Evolutionary conservation across 768 basidiomycete species (phyloP).

Genomic region (Dacryopinax spathularia): DNA sequence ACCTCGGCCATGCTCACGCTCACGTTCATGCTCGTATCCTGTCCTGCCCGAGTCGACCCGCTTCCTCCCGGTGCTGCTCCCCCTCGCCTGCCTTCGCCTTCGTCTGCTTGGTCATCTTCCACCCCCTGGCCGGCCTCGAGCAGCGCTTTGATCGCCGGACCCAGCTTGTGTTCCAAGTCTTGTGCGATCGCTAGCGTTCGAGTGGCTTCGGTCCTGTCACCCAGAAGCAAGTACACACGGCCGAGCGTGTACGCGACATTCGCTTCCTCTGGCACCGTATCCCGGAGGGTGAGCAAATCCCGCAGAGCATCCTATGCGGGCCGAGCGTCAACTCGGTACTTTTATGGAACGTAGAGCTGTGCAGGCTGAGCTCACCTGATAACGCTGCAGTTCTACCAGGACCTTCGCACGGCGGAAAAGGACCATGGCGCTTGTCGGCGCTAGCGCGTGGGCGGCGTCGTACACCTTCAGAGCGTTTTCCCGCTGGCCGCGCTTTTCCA

Average conservation of each 20-base stretch:
- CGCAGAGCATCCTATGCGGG: constrained; percentile 57
- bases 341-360: background rate
- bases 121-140: constrained; percentile 15
- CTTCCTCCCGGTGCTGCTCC: background rate
- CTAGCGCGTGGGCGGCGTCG: constrained; percentile 61
- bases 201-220: constrained; percentile 64
- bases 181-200: constrained; percentile 79
- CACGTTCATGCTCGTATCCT: background rate
- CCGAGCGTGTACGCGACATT: constrained; percentile 95
- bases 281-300: constrained; percentile 67
- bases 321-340: background rate
- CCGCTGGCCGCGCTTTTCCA: constrained; percentile 71
- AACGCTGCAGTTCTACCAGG: constrained; percentile 68
- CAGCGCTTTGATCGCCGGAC: constrained; percentile 38
- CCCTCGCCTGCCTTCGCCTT: background rate
- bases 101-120: too few relatives aligned
- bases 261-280: constrained; percentile 82
- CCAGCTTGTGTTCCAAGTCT: constrained; percentile 85
- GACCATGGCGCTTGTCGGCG: constrained; percentile 83
- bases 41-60: background rate
- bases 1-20: constrained; percentile 3
- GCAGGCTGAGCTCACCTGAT: constrained; percentile 56
- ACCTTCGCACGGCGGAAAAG: constrained; percentile 89
- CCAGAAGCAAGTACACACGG: constrained; percentile 71
- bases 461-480: constrained; percentile 64